phyloP scores from a whole-genome alignment of 1,284 basidiomycete species.

The Cutaneotrichosporon spelunceum region DNA sequence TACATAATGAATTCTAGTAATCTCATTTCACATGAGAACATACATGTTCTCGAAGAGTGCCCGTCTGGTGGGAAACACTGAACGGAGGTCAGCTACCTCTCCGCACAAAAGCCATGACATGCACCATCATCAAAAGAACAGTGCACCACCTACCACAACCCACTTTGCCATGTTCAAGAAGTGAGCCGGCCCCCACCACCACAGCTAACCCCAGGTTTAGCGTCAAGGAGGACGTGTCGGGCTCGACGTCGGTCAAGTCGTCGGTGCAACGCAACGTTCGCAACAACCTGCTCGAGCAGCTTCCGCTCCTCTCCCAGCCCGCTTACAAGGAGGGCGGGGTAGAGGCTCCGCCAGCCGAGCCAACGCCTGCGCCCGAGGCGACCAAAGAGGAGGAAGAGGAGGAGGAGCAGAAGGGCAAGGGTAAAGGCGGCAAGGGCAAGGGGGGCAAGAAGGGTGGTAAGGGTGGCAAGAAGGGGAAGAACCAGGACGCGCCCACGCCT shows the following conservation, averaged over 20 bases:
- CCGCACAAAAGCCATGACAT: not conserved
- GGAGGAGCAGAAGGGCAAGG: conserved; percentile 29
- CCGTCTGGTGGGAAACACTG: not conserved
- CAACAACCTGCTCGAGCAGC: conserved; percentile 72
- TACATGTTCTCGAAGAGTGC: not conserved
- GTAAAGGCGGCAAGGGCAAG: conserved; percentile 30
- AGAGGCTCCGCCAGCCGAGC: conserved; percentile 11
- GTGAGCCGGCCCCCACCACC: conserved; percentile 21
- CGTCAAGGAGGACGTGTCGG: conserved; percentile 79
- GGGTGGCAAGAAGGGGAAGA: conserved; percentile 37
- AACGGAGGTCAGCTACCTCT: not conserved
- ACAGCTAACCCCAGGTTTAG: conserved; percentile 63
- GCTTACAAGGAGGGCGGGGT: conserved; percentile 35
- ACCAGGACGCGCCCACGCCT: conserved; percentile 28
- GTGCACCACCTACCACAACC: conserved; percentile 1
- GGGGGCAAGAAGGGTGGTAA: conserved; percentile 18
- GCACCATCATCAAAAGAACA: conserved; percentile 2
- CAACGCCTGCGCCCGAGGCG: conserved; percentile 11
- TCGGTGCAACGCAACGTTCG: conserved; percentile 90
- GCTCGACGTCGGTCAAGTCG: conserved; percentile 91
- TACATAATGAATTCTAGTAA: not conserved
- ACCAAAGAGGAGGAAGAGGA: conserved; percentile 30
- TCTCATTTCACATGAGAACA: not conserved
- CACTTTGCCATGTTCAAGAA: conserved; percentile 47
- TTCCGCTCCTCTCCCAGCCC: conserved; percentile 61